Percentiles rank a stretch among this genome's conserved stretches.
Evolutionary conservation across 176 grass and related monocot species (phyloP).

Genomic region (Bothriochloa decipiens): DNA sequence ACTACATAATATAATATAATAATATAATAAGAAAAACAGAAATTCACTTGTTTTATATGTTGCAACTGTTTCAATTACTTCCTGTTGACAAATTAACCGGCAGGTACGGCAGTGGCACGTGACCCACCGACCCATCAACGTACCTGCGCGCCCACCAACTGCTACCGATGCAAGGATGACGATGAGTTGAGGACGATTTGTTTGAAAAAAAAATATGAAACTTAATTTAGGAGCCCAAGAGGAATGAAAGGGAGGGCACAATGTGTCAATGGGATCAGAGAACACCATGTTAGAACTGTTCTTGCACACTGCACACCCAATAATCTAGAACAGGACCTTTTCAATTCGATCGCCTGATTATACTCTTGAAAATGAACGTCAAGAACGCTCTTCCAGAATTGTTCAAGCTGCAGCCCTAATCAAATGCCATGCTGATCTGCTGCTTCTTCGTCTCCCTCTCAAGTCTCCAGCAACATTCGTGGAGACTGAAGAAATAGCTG

Average conservation of each 20-base stretch:
- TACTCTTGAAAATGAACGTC: not conserved
- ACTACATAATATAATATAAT: no score
- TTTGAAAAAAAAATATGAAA: not conserved
- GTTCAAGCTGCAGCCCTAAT: constrained; percentile 3
- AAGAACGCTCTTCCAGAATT: not conserved
- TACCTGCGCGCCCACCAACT: not conserved
- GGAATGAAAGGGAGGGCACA: not conserved
- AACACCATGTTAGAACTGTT: not conserved
- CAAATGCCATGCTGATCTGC: not conserved
- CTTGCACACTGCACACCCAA: not conserved
- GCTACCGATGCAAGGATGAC: not conserved
- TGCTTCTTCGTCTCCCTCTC: not conserved
- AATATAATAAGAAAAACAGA: no score
- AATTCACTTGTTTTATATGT: no score
- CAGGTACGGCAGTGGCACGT: not conserved
- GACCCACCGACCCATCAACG: no score
- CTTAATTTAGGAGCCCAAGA: not conserved
- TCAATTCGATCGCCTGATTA: not conserved
- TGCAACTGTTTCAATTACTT: no score
- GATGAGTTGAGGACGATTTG: not conserved
- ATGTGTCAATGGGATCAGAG: not conserved
- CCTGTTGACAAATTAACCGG: not conserved
- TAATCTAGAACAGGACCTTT: not conserved
- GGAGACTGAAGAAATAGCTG: not conserved
- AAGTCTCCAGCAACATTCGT: not conserved